Percentiles rank a stretch among this genome's conserved stretches.
Evolutionary conservation across 2,329 filamentous ascomycete species (phyloP).

Genomic region (Penicillium decumbens): DNA sequence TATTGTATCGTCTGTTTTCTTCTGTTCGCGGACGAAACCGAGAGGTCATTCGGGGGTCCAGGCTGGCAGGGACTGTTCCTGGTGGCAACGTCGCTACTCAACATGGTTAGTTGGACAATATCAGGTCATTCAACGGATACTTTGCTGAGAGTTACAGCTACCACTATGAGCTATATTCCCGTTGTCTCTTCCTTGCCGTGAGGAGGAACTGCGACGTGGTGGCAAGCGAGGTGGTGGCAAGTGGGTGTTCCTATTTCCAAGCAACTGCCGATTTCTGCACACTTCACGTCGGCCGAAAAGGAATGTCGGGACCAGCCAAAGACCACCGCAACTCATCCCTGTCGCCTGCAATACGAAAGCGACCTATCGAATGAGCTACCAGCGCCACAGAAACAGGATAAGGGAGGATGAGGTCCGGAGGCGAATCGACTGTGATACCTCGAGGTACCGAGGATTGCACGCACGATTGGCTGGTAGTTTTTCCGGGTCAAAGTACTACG

Average conservation of each 20-base stretch:
- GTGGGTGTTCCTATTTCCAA: neutral
- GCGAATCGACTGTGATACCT: neutral
- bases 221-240: too few species aligned
- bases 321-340: neutral
- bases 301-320: neutral
- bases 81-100: neutral
- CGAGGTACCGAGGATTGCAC: neutral
- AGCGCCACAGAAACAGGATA: neutral
- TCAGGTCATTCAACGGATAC: neutral
- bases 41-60: neutral
- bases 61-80: neutral
- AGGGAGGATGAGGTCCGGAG: neutral
- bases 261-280: neutral
- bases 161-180: neutral
- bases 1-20: neutral
- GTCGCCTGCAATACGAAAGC: neutral
- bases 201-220: neutral
- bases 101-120: neutral
- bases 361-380: neutral
- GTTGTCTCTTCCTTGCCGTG: neutral
- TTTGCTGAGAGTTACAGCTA: neutral
- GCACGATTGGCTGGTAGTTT: constrained; percentile 15
- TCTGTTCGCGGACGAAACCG: neutral
- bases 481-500: neutral
- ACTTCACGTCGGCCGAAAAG: neutral